These are phyloP conservation scores for Tritrichomonas musculus DNA, from an alignment of 208 protist species.

Conservation along the genomic window DNA sequence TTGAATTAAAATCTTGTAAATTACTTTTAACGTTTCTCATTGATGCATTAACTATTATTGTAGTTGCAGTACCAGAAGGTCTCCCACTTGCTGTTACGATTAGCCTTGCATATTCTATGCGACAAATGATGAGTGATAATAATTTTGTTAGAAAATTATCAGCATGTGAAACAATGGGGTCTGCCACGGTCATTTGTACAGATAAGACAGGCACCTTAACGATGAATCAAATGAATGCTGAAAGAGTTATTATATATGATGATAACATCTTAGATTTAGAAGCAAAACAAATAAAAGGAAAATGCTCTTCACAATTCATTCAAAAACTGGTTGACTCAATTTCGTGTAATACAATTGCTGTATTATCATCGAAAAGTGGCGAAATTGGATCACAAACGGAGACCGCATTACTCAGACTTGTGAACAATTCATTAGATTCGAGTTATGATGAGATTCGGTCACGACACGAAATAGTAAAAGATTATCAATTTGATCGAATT, in stretches of 20 bases:
- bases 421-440: neutral
- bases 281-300: neutral
- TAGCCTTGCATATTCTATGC: conserved; percentile 26
- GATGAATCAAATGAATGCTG: conserved; percentile 40
- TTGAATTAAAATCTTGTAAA: neutral
- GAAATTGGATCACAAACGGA: conserved; percentile 11
- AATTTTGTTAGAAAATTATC: conserved; percentile 11
- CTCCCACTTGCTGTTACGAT: conserved; percentile 82
- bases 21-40: neutral
- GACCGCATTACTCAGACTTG: neutral
- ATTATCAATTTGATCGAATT: neutral
- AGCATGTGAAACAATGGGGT: conserved; percentile 66
- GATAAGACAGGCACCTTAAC: conserved; percentile 85
- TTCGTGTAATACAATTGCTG: neutral
- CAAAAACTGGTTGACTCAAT: conserved; percentile 4
- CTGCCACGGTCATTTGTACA: conserved; percentile 88
- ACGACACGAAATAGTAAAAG: neutral
- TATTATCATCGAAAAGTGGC: neutral
- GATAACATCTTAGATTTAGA: neutral
- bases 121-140: conserved; percentile 29
- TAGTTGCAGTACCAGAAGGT: conserved; percentile 91
- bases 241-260: conserved; percentile 32
- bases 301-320: neutral
- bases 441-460: neutral
- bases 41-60: conserved; percentile 53